Evolutionary conservation across 2,329 filamentous ascomycete genomes (phyloP).

Genomic region (Drechmeria coniospora): DNA sequence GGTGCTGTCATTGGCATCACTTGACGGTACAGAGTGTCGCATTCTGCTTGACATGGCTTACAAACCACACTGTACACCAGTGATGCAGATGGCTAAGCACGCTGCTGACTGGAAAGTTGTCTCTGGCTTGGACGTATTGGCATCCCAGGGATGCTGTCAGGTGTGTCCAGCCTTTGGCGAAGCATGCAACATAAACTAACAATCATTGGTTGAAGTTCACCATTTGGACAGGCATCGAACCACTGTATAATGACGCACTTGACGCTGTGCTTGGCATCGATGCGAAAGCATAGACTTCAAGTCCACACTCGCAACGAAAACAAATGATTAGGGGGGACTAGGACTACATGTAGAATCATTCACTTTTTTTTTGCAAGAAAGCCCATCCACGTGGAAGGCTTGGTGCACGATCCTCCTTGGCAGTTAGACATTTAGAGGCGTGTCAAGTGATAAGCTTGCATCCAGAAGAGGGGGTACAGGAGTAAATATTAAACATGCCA

Average conservation of each 20-base stretch:
- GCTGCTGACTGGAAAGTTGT: slow-evolving; percentile 64
- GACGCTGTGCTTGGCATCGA: slow-evolving; percentile 33
- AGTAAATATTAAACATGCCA: too few relatives aligned
- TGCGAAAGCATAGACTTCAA: not conserved
- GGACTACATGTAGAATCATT: not conserved
- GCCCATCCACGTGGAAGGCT: too few relatives aligned
- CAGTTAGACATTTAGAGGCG: too few relatives aligned
- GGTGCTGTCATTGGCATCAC: slow-evolving; percentile 32
- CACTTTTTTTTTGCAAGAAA: too few relatives aligned
- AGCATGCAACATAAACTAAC: slow-evolving; percentile 5
- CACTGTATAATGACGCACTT: slow-evolving; percentile 55
- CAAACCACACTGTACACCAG: slow-evolving; percentile 65
- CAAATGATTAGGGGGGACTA: not conserved
- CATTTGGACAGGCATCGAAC: slow-evolving; percentile 70
- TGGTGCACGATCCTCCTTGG: too few relatives aligned
- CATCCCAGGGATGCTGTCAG: slow-evolving; percentile 82
- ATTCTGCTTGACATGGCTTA: slow-evolving; percentile 93
- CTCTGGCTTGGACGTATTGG: slow-evolving; percentile 74
- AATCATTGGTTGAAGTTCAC: slow-evolving; percentile 40
- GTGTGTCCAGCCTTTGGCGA: slow-evolving; percentile 33
- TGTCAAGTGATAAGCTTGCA: too few relatives aligned
- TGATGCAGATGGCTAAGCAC: slow-evolving; percentile 71
- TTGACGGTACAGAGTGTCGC: slow-evolving; percentile 23
- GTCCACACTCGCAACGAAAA: not conserved
- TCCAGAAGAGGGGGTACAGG: too few relatives aligned